Evolutionary conservation across 495 filamentous ascomycete species (phyloP), one percentile per base, ranked within the genome.

Genomic region (Xylaria palmicola): DNA sequence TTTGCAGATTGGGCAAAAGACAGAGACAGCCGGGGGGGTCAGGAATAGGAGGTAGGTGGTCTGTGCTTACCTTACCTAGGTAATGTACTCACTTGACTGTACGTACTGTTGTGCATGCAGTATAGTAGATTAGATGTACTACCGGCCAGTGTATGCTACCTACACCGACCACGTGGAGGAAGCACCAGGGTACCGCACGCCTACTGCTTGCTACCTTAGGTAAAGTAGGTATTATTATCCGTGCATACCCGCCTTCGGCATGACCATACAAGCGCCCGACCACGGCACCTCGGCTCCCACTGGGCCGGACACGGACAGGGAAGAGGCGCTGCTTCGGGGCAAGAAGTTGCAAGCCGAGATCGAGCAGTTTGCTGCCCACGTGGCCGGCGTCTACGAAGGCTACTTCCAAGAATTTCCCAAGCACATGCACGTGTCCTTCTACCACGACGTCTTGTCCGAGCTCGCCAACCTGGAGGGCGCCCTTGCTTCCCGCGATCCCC

Each of bases 371-470:
- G 59, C 65, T 0, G 57, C 59, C 7, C 69, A 72, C 45, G 32
- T 72, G 34, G 32, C 43, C 39, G 40, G 65, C 6, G 52, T 66
- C 1, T 69, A 69, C 34, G 40, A 45, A 26, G 67, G 62, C 27
- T 72, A 72, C 24, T 67, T 66, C 45, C 69, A 72, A 44, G 59
- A 69, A 29, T 52, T 66, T 19, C 65, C 67, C 17, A 59, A 49
- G 7, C 59, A 72, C 41, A 62, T 68, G 41, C 64, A 69, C 43
- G 27, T 62, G 4, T 66, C 65, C 12, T 65, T 69, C 34, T 62
- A 59, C 8, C 62, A 58, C 22, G 67, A 69, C 17, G 57, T 72
- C 2, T 34, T 50, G 13, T 50, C 64, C 20, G 69, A 72, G 52
- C 24, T 66, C n/a, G 64, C 67, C 13, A 60, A 48, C 29, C 17